Conservation (phyloP, 2,329 filamentous ascomycete genomes). For the Penicillium sp. region DNA sequence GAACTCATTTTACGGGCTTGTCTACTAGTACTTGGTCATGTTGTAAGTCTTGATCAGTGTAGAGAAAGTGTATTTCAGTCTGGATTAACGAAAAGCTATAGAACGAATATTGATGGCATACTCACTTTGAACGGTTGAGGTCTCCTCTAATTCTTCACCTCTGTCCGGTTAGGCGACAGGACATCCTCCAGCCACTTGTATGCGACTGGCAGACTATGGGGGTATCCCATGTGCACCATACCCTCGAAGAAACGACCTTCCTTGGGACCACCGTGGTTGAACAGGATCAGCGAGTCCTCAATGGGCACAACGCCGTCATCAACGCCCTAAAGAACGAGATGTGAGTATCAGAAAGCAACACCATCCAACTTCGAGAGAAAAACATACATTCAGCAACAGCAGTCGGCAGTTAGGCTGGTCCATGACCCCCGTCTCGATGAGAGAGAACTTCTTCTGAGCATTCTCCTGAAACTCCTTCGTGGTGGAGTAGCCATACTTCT, state of each 20-base stretch:
- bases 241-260: conserved; percentile 68
- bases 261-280: conserved; percentile 69
- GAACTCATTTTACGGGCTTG: neutral
- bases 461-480: conserved; percentile 62
- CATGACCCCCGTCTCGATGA: conserved; percentile 65
- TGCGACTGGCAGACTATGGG: conserved; percentile 50
- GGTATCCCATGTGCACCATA: conserved; percentile 72
- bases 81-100: neutral
- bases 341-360: conserved; percentile 4
- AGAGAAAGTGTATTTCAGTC: neutral
- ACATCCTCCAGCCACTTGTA: conserved; percentile 48
- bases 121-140: neutral
- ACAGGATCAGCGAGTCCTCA: conserved; percentile 69
- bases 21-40: neutral
- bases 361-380: neutral
- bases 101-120: neutral
- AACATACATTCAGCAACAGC: conserved; percentile 64
- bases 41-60: neutral
- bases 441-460: conserved; percentile 66
- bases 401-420: conserved; percentile 62
- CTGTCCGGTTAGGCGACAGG: conserved; percentile 23
- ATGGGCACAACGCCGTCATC: conserved; percentile 71
- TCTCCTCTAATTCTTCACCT: conserved; percentile 34
- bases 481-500: conserved; percentile 66
- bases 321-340: conserved; percentile 55